Evolutionary conservation across 345 rosid genomes (phyloP), one percentile per base, ranked within the genome.

Genomic region (Tarenaya hassleriana): DNA sequence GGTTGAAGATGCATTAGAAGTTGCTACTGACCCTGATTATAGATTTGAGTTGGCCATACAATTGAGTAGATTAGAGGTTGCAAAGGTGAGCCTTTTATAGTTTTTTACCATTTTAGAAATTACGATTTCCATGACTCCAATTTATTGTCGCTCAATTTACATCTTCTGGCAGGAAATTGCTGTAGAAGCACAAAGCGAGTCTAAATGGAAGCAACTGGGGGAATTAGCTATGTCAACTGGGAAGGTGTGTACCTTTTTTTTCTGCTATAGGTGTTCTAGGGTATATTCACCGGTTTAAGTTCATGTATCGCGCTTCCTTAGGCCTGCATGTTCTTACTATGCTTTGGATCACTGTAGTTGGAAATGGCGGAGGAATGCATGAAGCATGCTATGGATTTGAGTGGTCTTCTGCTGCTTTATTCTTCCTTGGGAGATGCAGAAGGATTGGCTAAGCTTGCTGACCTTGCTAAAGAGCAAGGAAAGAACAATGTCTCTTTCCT

Each of bases 281-380:
- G 20, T 49, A 33, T 20, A 34, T 18, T 47, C 51, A 49, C 34
- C 58, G 15, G 17, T 17, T 34, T 43, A 34, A 45, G 47, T 62
- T 51, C 29, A 51, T 46, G 41, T 31, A 20, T 44, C 35, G 50
- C 18, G 42, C 42, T 43, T 33, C 35, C 38, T 38, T 38, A 31
- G 47, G 42, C 47, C 34, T 58, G 50, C 52, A 20, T 49, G 34
- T 47, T 17, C 55, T 11, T 46, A 16, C 15, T 12, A 15, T 17
- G 19, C 21, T 38, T 62, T 68, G 41, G 64, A 46, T 46, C 44
- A 55, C 48, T 72, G 74, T 84, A 91, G 98, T 65, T 91, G 68
- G 87, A 71, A 62, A 84, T 87, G 98, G 98, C 98, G 41, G 96
- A 87, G 71, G 87, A 80, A 34, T 91, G 96, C 74, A 82, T 91